Evolutionary conservation across 1,284 basidiomycete species (phyloP), one percentile per base, ranked within the genome.

Genomic region (Stygiomarasmius scandens): DNA sequence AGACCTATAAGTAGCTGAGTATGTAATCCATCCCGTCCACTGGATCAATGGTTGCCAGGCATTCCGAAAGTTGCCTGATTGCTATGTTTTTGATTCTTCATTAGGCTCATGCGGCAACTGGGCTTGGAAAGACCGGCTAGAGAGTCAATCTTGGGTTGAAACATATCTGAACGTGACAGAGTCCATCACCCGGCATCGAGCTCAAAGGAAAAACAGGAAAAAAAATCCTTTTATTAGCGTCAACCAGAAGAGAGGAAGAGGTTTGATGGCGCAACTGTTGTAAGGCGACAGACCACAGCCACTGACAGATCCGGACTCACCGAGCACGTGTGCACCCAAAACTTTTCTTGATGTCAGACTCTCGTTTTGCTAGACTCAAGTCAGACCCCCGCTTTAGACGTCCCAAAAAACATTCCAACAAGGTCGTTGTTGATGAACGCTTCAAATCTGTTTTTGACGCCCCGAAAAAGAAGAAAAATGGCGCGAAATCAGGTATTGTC

Each of bases 351-450:
- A 90, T 91, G 89, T 84, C 87, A 36, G 95, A 96, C 73, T 79
- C 89, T 34, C 86, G 96, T 34, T 98, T 99, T 72, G 85, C 92
- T 29, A 82, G 92, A 57, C 80, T 98, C 53, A 90, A 88, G 71
- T 89, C 92, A 27, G 96, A 99, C 73, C 96, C 96, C 54, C 87
- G 96, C 56, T 99, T 99, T 77, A 81, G 96, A 36, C 83, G 84
- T 22, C 90, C 92, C 0, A 92, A 87, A 68, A 91, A 89, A 71
- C 86, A 90, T 49, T 79, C 87, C 54, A 79, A 87, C 64, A 97
- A 96, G 73, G 89, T 97, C 52, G 84, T 90, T 59, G 84, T 98
- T 41, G 96, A 99, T 71, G 90, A 96, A 14, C 89, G 96, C n/a
- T 99, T 99, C 84, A 93, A 91, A 71, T 78, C 82, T 59, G 80